phyloP scores from a whole-genome alignment of 1,139 yeast species.

The Nakaseomyces delphensis region DNA sequence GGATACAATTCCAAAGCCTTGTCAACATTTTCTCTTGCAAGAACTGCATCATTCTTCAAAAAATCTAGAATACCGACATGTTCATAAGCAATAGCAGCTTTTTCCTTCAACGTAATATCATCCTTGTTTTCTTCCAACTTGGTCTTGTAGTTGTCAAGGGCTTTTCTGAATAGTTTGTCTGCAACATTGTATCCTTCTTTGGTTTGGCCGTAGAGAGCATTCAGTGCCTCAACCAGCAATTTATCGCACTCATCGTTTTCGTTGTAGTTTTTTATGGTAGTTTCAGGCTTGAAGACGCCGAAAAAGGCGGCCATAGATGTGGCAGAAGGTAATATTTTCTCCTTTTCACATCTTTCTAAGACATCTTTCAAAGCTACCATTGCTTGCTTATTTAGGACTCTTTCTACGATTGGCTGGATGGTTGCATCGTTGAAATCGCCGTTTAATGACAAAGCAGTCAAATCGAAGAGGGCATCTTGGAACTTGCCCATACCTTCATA shows the following conservation, averaged over 20 bases:
- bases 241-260: slow-evolving; percentile 53
- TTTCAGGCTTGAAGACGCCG: slow-evolving; percentile 43
- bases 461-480: slow-evolving; percentile 83
- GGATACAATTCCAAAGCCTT: slow-evolving; percentile 61
- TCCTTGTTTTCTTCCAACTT: slow-evolving; percentile 31
- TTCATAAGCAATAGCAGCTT: slow-evolving; percentile 71
- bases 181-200: slow-evolving; percentile 69
- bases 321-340: slow-evolving; percentile 62
- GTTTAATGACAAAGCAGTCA: slow-evolving; percentile 71
- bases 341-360: slow-evolving; percentile 32
- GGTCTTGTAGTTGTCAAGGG: slow-evolving; percentile 47
- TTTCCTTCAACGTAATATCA: slow-evolving; percentile 31
- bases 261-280: slow-evolving; percentile 28
- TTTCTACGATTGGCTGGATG: slow-evolving; percentile 75
- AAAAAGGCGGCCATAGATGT: slow-evolving; percentile 80
- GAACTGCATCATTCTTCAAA: slow-evolving; percentile 62
- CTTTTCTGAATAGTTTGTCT: slow-evolving; percentile 57
- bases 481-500: slow-evolving; percentile 72
- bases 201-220: slow-evolving; percentile 53
- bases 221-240: slow-evolving; percentile 60
- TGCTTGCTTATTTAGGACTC: slow-evolving; percentile 74
- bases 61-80: slow-evolving; percentile 76
- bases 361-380: slow-evolving; percentile 56
- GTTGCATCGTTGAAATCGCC: slow-evolving; percentile 75
- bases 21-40: slow-evolving; percentile 52